These are phyloP conservation scores for Aquilaria malaccensis DNA, from an alignment of 345 rosid species.

Conservation along the genomic window DNA sequence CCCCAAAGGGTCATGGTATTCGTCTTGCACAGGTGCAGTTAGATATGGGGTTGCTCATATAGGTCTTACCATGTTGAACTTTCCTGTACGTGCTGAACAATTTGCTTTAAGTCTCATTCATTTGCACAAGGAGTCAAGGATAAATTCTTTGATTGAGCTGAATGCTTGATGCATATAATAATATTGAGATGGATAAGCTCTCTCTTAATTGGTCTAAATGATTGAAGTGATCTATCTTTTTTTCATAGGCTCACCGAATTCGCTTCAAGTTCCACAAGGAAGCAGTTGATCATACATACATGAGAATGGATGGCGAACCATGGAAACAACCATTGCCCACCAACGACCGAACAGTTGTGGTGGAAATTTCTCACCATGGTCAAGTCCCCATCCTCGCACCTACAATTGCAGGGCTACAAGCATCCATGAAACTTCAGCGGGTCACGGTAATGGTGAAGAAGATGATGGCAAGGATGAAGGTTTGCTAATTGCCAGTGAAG, in stretches of 20 bases:
- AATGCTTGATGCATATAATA: no score
- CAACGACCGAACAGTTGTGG: conserved; percentile 63
- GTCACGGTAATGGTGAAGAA: conserved; percentile 27
- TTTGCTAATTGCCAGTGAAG: conserved; percentile 29
- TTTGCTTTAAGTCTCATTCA: not conserved
- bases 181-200: not conserved
- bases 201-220: not conserved
- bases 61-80: no score
- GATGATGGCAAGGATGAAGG: conserved; percentile 30
- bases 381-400: conserved; percentile 94
- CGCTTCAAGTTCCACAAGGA: conserved; percentile 62
- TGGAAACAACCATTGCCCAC: conserved; percentile 83
- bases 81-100: not conserved
- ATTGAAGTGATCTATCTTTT: no score
- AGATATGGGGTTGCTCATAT: not conserved
- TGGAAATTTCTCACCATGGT: conserved; percentile 80
- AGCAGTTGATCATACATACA: conserved; percentile 58
- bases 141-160: not conserved
- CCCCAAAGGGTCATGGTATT: conserved; percentile 90
- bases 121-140: not conserved
- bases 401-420: conserved; percentile 55
- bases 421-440: conserved; percentile 23
- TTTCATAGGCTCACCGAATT: conserved; percentile 52
- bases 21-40: conserved; percentile 79
- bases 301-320: conserved; percentile 92